Percentiles rank a stretch among this genome's conserved stretches.
These are phyloP conservation scores for Tolypocladium amazonense DNA, from an alignment of 2,329 filamentous ascomycete genomes.

Conservation along the genomic window DNA sequence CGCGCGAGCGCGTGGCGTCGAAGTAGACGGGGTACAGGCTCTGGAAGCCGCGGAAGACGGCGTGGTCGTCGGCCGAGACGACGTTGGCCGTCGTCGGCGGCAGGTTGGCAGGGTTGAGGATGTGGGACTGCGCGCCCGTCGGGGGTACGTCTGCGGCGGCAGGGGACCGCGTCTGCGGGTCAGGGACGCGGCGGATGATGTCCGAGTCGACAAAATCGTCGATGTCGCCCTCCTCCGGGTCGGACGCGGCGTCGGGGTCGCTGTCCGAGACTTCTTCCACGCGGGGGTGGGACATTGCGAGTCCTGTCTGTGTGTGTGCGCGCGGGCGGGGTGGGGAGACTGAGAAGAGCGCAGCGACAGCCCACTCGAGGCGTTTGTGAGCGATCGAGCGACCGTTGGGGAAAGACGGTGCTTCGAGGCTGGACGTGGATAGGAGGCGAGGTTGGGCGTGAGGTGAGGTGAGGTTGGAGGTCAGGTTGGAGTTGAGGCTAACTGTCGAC, in stretches of 20 bases:
- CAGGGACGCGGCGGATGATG: constrained; percentile 37
- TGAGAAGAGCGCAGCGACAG: not conserved
- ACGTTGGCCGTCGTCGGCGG: constrained; percentile 16
- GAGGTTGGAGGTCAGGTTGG: not conserved
- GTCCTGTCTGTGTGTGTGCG: not conserved
- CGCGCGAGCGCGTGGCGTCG: constrained; percentile 62
- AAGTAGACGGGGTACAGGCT: constrained; percentile 96
- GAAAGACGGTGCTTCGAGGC: not conserved
- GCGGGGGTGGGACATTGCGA: constrained; percentile 68
- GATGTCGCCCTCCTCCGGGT: constrained; percentile 82
- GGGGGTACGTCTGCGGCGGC: constrained; percentile 12
- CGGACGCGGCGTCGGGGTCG: constrained; percentile 53
- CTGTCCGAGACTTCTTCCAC: constrained; percentile 89
- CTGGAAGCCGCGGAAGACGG: constrained; percentile 64
- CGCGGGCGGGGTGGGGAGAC: not conserved
- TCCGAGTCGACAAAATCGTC: constrained; percentile 49
- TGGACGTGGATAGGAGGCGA: not conserved
- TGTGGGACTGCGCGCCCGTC: constrained; percentile 10
- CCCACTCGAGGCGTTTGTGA: not conserved
- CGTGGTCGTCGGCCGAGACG: constrained; percentile 32
- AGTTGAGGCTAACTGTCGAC: not conserved
- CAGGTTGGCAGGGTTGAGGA: constrained; percentile 19
- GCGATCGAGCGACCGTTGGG: not conserved
- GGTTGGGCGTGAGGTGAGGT: not conserved
- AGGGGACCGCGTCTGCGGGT: constrained; percentile 19